Base-by-base conservation (phyloP, 805 yeast species). In the Candida succiphila region DNA sequence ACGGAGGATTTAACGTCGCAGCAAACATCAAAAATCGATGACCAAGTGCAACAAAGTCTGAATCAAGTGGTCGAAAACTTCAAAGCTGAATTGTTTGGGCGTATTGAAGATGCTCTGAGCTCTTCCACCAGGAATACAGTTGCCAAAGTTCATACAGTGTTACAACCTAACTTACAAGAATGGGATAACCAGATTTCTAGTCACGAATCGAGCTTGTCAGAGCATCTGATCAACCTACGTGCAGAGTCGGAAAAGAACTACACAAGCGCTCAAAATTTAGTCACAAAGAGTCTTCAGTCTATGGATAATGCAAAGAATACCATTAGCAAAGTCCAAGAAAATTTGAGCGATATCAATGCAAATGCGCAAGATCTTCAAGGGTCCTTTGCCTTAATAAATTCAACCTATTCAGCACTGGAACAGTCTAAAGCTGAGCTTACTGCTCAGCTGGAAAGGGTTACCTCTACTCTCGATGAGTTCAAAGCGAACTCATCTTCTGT, bases 1-100 rank as follows among this genome's bases (percentile, higher is more conserved):
- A 23, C 3, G n/a, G 25, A 2, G 17, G 39, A 26, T 37, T 42
- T 19, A 15, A 31, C 4, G 22, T 35, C 15, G 24, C 32, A 23
- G 25, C 23, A 17, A 28, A 25, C 5, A 2, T 41, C 7, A 28
- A 29, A 4, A 23, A 30, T n/a, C 23, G 24, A 17, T 26, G 10
- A 13, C 20, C 18, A 17, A 22, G 30, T 22, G 20, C 15, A 7
- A 30, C 29, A 29, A 12, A 28, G 30, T 10, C 22, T 34, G 2
- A 21, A 30, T 29, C 25, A 29, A 17, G 17, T 34, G 10, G 23
- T 29, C 9, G 33, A 34, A 16, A 15, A 12, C 13, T 34, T 34
- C 22, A 34, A 34, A 16, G 16, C 29, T 8, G 25, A 30, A 25
- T 17, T 34, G n/a, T 12, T 24, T 16, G 18, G 19, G 15, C 19